Base-by-base conservation (phyloP, 2,329 filamentous ascomycete genomes). In the Xylaria sp. region DNA sequence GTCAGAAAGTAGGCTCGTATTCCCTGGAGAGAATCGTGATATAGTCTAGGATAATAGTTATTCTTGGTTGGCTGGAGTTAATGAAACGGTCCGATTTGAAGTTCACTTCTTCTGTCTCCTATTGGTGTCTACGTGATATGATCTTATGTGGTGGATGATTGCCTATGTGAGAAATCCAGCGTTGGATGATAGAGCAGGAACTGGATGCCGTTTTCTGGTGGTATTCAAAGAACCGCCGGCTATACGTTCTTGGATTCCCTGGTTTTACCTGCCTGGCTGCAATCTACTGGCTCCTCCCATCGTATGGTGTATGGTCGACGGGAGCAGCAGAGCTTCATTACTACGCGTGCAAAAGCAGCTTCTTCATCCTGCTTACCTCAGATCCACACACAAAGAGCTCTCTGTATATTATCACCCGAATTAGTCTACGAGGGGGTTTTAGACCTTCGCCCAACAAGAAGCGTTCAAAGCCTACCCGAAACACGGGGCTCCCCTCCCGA, bases 1-100 rank as follows among this genome's bases (percentile, higher is more conserved):
- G 92, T 77, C 92, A 92, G 81, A 90, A 90, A 78, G 91, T 94
- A 70, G 92, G 92, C 65, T 89, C 90, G 73, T 97, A 97, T 82
- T 93, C 92, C 56, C 86, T 95, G 72, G 93, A 97, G 82, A 88
- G 89, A 80, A 89, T 97, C 74, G 80, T 86, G 61, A 83, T 93
- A 75, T 93, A 85, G 54, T 56, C 17, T 56, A 23, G 53, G 6
- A 13, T 56, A 13, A 56, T 56, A 33, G 26, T 2, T 31, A 26
- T 53, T 31, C 23, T 49, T 33, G 49, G 15, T 28, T 53, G 6
- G 49, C 7, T 33, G 33, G 49, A 53, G 9, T 33, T 2, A n/a
- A 53, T 53, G 15, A 53, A 31, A 53, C 31, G 28, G 10, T 53
- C 10, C n/a, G 48, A 26, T 51, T 51, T 53, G 26, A 11, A 15